These are phyloP conservation scores for Volvox africanus DNA, from an alignment of 139 green algal genomes.

Conservation along the genomic window DNA sequence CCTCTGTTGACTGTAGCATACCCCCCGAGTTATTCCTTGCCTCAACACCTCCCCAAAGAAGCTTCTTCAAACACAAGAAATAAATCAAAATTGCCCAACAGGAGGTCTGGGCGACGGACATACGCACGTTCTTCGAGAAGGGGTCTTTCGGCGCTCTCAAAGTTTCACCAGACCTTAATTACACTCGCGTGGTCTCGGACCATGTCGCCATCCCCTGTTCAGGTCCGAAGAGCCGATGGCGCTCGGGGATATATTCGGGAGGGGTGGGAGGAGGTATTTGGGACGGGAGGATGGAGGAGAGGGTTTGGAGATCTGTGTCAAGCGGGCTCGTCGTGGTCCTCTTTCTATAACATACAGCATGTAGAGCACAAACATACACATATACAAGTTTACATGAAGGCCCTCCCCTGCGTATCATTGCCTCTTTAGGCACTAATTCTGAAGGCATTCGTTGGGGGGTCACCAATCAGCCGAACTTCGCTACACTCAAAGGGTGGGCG, in stretches of 20 bases:
- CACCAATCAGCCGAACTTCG: not conserved
- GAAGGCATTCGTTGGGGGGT: not conserved
- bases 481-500: not conserved
- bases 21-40: no score
- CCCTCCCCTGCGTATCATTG: not conserved
- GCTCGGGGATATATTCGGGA: no score
- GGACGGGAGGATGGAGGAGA: no score
- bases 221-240: not conserved
- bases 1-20: not conserved
- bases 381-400: not conserved
- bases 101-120: not conserved
- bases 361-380: not conserved
- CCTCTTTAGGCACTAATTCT: not conserved
- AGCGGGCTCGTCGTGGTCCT: no score
- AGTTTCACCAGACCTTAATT: not conserved
- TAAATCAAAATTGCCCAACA: not conserved
- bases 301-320: no score
- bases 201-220: not conserved
- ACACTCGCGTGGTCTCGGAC: not conserved
- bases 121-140: not conserved
- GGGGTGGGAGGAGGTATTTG: no score
- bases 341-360: no score
- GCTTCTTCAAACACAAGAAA: no score
- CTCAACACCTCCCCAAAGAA: no score
- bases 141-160: not conserved